Base-by-base conservation (phyloP, 345 rosid genomes). In the Eucalyptus grandis region DNA sequence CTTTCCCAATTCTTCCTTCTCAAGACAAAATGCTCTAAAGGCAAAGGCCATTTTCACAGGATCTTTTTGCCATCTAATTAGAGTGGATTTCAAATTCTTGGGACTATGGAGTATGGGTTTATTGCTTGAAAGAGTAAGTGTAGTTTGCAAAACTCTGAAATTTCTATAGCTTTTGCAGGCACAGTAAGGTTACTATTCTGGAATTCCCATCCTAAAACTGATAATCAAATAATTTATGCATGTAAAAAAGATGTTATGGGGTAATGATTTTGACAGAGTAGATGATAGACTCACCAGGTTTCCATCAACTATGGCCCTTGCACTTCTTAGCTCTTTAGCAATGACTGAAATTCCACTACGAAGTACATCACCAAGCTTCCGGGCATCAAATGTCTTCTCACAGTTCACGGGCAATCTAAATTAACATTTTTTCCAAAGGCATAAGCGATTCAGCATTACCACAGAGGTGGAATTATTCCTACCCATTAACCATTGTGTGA, bases 261-360 rank as follows among this genome's bases (percentile, higher is more conserved):
- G 82, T 49, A 69, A 40, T 80, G 30, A 40, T 16, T 87, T 72
- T 58, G 69, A 85, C 82, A 90, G 87, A 77, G 50, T 49, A 50
- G 86, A 88, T 21, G 44, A 82, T 40, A 37, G 88, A 81, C 95
- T 93, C 91, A 98, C 99, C 98, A 96, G 93, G 86, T 92, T 93
- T 65, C 99, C 98, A 93, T 98, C 97, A 89, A 97, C 91, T 92
- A 97, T 56, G 31, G 98, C 96, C 92, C 90, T 96, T 89, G 98
- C 97, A 92, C 90, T 91, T 88, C 87, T 93, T 82, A 98, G 92
- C 92, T 95, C 98, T 92, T 94, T 94, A 46, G 91, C 96, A 89
- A 93, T 95, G 90, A 89, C 54, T 58, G 93, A 92, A 87, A 97
- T 94, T 95, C 94, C 96, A 87, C 90, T 92, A 87, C 90, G 97